Conservation (phyloP, 805 yeast genomes). For the Wickerhamomyces mucosus region DNA sequence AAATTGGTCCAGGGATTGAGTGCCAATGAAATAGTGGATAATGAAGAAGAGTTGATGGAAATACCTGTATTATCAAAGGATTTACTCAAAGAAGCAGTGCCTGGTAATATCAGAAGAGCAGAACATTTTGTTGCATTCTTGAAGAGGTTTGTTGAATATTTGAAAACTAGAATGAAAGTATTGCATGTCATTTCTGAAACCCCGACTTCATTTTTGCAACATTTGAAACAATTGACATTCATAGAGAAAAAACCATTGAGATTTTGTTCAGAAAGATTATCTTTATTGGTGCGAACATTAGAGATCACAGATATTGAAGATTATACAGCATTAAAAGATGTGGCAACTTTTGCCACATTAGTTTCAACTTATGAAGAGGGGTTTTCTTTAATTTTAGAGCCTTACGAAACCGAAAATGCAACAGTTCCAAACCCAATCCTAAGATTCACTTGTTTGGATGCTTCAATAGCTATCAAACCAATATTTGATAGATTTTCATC, state of each 20-base stretch:
- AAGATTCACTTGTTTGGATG: slow-evolving; percentile 91
- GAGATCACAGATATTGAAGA: slow-evolving; percentile 87
- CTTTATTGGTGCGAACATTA: slow-evolving; percentile 79
- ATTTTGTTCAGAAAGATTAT: slow-evolving; percentile 86
- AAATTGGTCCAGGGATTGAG: slow-evolving; percentile 83
- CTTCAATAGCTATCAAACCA: slow-evolving; percentile 96
- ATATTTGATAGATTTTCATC: slow-evolving; percentile 89
- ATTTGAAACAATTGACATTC: slow-evolving; percentile 84
- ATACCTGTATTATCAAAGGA: slow-evolving; percentile 85
- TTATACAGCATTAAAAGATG: slow-evolving; percentile 85
- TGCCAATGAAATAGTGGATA: slow-evolving; percentile 62
- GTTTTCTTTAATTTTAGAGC: slow-evolving; percentile 84
- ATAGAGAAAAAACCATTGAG: slow-evolving; percentile 87
- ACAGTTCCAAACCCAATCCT: slow-evolving; percentile 96
- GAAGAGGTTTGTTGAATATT: slow-evolving; percentile 85
- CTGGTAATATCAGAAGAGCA: slow-evolving; percentile 95
- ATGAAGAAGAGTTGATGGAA: slow-evolving; percentile 64
- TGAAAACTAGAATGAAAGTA: slow-evolving; percentile 96
- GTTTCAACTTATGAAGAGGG: slow-evolving; percentile 94
- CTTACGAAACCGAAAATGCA: slow-evolving; percentile 86
- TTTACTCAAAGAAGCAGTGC: slow-evolving; percentile 83
- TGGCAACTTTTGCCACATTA: slow-evolving; percentile 93
- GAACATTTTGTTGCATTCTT: slow-evolving; percentile 93
- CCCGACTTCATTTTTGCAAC: slow-evolving; percentile 86
- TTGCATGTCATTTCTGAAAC: slow-evolving; percentile 97